phyloP scores from a whole-genome alignment of 139 green algal genomes.

The Micractinium conductrix region DNA sequence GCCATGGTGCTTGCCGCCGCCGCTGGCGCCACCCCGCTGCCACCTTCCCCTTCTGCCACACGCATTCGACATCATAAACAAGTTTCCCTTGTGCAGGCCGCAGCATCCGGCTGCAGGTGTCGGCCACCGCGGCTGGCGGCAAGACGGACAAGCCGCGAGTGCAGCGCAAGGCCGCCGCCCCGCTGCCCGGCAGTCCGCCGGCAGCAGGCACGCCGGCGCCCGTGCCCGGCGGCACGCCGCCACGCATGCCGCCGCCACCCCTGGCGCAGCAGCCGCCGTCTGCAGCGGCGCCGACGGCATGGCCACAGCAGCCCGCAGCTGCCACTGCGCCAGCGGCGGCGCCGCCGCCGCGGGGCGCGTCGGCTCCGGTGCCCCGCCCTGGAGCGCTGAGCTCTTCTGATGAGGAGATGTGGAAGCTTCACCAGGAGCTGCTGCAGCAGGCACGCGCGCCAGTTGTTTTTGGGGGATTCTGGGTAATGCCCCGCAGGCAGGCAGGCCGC shows the following conservation, averaged over 20 bases:
- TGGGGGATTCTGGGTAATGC: no score
- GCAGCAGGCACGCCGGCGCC: no score
- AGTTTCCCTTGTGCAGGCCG: background rate
- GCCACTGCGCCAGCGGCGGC: background rate
- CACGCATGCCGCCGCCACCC: background rate
- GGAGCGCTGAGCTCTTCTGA: constrained; percentile 8
- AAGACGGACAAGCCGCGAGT: background rate
- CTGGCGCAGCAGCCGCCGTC: background rate
- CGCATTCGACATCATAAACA: no score
- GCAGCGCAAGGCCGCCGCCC: background rate
- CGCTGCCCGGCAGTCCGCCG: no score
- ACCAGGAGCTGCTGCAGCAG: constrained; percentile 66
- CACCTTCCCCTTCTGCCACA: no score
- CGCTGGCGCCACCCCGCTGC: no score
- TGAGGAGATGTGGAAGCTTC: constrained; percentile 60
- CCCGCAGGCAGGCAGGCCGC: background rate
- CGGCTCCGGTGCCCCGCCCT: background rate
- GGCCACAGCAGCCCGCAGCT: background rate
- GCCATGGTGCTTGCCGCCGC: no score
- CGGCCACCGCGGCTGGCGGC: constrained; percentile 3
- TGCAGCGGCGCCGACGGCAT: no score
- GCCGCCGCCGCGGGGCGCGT: background rate
- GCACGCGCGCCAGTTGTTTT: constrained; percentile 1
- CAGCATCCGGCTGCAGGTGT: background rate
- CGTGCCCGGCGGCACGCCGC: no score